These are phyloP conservation scores for Zymoseptoria brevis DNA, from an alignment of 2,329 filamentous ascomycete species.

Conservation along the genomic window DNA sequence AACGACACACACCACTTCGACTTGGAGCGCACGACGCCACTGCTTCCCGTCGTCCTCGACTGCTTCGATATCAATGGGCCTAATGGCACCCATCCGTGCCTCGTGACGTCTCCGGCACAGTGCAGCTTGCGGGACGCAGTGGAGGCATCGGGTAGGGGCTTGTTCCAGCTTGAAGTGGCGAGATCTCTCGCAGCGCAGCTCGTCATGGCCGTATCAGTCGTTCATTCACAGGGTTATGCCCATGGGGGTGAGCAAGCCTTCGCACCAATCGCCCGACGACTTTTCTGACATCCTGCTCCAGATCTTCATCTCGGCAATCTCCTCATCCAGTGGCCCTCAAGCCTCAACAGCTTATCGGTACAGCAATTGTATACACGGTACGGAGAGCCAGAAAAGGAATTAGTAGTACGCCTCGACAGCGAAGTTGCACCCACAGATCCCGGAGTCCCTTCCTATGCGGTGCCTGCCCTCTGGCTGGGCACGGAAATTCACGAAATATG, in stretches of 20 bases:
- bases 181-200: not conserved
- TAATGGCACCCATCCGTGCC: not conserved
- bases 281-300: not conserved
- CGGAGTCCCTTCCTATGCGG: not conserved
- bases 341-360: not conserved
- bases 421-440: not conserved
- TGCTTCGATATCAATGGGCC: not conserved
- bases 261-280: not conserved
- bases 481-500: not conserved
- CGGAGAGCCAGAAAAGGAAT: not conserved
- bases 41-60: not conserved
- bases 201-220: not conserved
- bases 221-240: not conserved
- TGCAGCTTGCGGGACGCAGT: not conserved
- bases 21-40: not conserved
- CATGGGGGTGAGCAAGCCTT: not conserved
- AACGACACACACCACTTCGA: not conserved
- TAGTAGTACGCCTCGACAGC: not conserved
- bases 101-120: not conserved
- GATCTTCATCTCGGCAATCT: not conserved
- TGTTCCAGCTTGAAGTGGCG: not conserved
- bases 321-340: not conserved
- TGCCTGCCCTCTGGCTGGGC: not conserved
- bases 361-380: not conserved
- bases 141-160: not conserved